A percentile compares a stretch with the other conserved stretches of the same genome.
These are phyloP conservation scores for Monilinia laxa DNA, from an alignment of 2,329 filamentous ascomycete species.

Conservation along the genomic window DNA sequence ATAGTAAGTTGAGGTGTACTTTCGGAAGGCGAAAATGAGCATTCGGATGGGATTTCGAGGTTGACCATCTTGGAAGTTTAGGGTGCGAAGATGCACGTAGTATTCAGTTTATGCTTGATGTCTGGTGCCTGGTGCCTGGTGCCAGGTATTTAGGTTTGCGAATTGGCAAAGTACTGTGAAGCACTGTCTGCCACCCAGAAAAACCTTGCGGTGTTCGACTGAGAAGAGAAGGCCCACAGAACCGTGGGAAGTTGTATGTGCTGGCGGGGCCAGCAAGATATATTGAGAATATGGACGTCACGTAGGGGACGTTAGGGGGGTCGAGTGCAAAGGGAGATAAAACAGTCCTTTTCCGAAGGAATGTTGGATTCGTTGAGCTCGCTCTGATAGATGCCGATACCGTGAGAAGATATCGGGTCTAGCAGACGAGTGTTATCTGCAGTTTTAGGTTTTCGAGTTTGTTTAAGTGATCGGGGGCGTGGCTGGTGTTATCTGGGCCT, in stretches of 20 bases:
- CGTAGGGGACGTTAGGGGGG: constrained; percentile 84
- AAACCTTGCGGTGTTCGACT: constrained; percentile 90
- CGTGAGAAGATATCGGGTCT: constrained; percentile 77
- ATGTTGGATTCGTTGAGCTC: constrained; percentile 71
- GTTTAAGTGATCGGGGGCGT: constrained; percentile 40
- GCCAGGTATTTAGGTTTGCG: background rate
- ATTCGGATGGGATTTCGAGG: constrained; percentile 75
- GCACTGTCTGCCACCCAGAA: constrained; percentile 98
- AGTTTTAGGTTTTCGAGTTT: constrained; percentile 34
- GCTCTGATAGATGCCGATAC: constrained; percentile 82
- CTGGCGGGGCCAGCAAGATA: constrained; percentile 71
- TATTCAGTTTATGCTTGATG: constrained; percentile 12
- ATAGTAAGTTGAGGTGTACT: constrained; percentile 90
- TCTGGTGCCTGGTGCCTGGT: background rate
- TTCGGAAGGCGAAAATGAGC: constrained; percentile 78
- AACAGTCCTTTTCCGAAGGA: constrained; percentile 80
- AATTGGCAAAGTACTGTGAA: constrained; percentile 62
- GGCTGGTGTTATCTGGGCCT: constrained; percentile 63
- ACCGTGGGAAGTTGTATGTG: constrained; percentile 60
- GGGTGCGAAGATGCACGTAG: constrained; percentile 31
- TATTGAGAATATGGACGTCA: constrained; percentile 57
- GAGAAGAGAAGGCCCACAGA: constrained; percentile 97
- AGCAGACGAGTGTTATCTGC: constrained; percentile 71
- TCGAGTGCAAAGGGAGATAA: constrained; percentile 77
- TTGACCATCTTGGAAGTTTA: constrained; percentile 70